Conservation (phyloP, 2,329 filamentous ascomycete species). For the Fusarium sp. region DNA sequence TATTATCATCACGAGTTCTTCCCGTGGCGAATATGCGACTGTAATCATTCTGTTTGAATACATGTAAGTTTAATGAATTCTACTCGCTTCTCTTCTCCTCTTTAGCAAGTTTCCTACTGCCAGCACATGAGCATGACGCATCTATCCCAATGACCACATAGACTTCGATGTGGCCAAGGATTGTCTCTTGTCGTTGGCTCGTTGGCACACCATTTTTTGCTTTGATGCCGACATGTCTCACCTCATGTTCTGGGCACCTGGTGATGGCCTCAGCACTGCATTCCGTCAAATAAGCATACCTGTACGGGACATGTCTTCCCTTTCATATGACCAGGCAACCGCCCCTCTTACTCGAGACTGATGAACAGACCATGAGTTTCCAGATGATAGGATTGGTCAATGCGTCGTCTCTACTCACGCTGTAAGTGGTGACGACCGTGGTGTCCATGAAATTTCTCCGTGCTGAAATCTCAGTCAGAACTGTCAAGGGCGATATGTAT, state of each 20-base stretch:
- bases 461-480: conserved; percentile 1
- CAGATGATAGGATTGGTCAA: not conserved
- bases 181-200: not conserved
- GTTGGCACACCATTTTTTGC: not conserved
- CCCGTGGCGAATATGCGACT: not conserved
- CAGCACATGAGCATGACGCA: not conserved
- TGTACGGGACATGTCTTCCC: not conserved
- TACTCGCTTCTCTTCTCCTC: not conserved
- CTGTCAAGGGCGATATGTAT: not conserved
- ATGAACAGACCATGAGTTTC: not conserved
- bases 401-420: not conserved
- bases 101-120: not conserved
- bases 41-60: not conserved
- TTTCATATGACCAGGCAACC: conserved; percentile 8
- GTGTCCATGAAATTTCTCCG: not conserved
- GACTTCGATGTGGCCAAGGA: not conserved
- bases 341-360: not conserved
- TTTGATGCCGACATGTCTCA: conserved; percentile 28
- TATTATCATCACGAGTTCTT: not conserved
- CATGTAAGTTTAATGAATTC: not conserved
- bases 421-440: not conserved
- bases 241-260: not conserved
- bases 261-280: conserved; percentile 14
- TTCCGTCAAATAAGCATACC: conserved; percentile 15
- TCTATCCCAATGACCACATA: not conserved